Percentiles rank a stretch among this genome's conserved stretches.
phyloP scores from a whole-genome alignment of 805 yeast genomes.

The Candida ficus region DNA sequence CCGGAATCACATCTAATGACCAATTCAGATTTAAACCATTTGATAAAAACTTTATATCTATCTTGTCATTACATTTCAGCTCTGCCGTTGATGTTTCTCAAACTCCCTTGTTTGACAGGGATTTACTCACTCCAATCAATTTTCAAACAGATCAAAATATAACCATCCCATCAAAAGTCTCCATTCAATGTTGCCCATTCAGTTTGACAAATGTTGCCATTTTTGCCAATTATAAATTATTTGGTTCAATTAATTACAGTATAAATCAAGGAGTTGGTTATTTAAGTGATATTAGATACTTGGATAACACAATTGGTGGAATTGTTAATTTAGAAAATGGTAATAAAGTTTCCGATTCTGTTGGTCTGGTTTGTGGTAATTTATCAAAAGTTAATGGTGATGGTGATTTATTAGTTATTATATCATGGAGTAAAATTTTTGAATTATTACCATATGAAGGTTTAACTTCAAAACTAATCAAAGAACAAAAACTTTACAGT shows the following conservation, averaged over 20 bases:
- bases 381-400: slow-evolving; percentile 24
- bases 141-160: slow-evolving; percentile 8
- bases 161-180: slow-evolving; percentile 16
- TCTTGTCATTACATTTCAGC: slow-evolving; percentile 17
- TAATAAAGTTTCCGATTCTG: slow-evolving; percentile 4
- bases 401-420: slow-evolving; percentile 21
- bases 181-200: slow-evolving; percentile 24
- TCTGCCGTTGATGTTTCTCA: neutral
- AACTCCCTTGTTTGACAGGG: slow-evolving; percentile 11
- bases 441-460: slow-evolving; percentile 9
- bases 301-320: slow-evolving; percentile 26
- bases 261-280: slow-evolving; percentile 14
- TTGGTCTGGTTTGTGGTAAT: slow-evolving; percentile 22
- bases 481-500: too few relatives aligned
- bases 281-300: slow-evolving; percentile 22
- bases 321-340: slow-evolving; percentile 12
- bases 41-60: slow-evolving; percentile 7
- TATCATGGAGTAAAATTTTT: slow-evolving; percentile 23
- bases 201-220: slow-evolving; percentile 26
- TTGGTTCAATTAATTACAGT: slow-evolving; percentile 17
- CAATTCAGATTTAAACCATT: slow-evolving; percentile 19
- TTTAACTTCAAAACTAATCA: too few relatives aligned
- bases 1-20: slow-evolving; percentile 8
- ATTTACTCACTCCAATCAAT: slow-evolving; percentile 9
- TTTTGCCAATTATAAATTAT: slow-evolving; percentile 20